Conservation (phyloP, 768 basidiomycete genomes). For the Naganishia randhawae region DNA sequence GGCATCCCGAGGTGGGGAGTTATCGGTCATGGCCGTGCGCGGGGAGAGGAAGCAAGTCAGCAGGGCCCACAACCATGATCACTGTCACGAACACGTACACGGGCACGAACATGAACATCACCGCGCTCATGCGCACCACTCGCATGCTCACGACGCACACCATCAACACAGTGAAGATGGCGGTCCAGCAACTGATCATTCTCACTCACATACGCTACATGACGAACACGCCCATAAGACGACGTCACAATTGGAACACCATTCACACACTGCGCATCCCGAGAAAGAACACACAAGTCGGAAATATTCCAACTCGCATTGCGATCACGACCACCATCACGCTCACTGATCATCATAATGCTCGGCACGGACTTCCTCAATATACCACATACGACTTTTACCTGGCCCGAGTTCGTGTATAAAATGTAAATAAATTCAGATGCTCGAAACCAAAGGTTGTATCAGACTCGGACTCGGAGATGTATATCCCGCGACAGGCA, state of each 20-base stretch:
- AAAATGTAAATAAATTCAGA: neutral
- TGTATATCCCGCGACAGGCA: neutral
- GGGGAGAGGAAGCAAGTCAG: slow-evolving; percentile 28
- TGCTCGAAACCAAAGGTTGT: neutral
- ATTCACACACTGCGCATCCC: no score
- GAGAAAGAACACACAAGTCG: neutral
- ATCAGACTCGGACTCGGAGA: neutral
- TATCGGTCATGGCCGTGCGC: slow-evolving; percentile 8
- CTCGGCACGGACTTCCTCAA: no score
- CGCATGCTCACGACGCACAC: slow-evolving; percentile 16
- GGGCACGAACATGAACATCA: no score
- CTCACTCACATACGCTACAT: neutral
- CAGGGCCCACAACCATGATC: slow-evolving; percentile 10
- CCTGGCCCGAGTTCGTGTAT: neutral
- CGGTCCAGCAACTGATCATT: neutral
- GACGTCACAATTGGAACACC: no score
- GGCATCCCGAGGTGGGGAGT: slow-evolving; percentile 23
- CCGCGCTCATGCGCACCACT: neutral
- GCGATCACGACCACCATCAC: neutral
- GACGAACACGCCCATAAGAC: no score
- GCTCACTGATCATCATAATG: neutral
- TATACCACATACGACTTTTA: neutral
- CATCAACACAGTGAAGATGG: slow-evolving; percentile 15
- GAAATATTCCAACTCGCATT: neutral
- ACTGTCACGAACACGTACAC: slow-evolving; percentile 18